Percentiles rank a stretch among this genome's conserved stretches.
phyloP scores from a whole-genome alignment of 1,284 basidiomycete species.

The Melampsora americana region DNA sequence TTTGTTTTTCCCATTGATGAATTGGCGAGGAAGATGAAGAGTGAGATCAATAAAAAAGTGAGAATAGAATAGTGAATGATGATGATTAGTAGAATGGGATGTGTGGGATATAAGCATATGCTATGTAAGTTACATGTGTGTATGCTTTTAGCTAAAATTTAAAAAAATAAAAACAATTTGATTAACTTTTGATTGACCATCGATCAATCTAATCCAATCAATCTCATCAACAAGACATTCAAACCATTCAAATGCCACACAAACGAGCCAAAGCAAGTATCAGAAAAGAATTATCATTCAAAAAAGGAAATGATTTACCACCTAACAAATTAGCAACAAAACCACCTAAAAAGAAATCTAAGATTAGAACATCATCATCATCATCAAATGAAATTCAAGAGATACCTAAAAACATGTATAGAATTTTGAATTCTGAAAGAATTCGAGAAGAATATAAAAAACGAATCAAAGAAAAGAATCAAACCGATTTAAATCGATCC shows the following conservation, averaged over 20 bases:
- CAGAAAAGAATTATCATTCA: constrained; percentile 15
- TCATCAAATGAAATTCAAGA: constrained; percentile 3
- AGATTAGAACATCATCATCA: background rate
- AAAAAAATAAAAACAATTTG: no score
- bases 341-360: constrained; percentile 21
- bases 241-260: constrained; percentile 18
- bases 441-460: constrained; percentile 22
- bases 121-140: no score
- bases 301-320: constrained; percentile 28
- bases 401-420: constrained; percentile 38
- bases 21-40: no score
- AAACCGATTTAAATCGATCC: background rate
- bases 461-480: background rate
- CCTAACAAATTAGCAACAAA: constrained; percentile 13
- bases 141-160: no score
- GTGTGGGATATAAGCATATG: no score
- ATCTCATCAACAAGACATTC: no score
- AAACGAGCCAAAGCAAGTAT: constrained; percentile 40
- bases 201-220: no score
- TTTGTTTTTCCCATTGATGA: constrained; percentile 28
- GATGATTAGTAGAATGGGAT: no score
- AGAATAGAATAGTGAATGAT: no score
- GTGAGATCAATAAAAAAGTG: no score
- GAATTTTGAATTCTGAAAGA: constrained; percentile 33
- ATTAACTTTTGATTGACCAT: no score